Conservation (phyloP, 192 early-diverging fungal genomes). For the Coemansia javaensis region DNA sequence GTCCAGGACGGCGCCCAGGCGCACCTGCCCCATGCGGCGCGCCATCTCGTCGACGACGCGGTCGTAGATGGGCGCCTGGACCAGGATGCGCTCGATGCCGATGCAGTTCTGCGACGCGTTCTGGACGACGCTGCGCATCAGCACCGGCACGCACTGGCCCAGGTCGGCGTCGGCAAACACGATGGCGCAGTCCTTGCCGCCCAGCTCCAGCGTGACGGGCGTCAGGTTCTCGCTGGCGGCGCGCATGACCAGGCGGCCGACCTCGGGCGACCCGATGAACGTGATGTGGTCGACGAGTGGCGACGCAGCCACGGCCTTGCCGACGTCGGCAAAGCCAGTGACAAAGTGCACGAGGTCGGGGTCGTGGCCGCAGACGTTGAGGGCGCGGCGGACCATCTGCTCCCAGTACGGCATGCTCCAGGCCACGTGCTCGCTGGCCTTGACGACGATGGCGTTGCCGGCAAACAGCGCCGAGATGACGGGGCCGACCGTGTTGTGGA, state of each 20-base stretch:
- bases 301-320: slow-evolving; percentile 61
- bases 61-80: slow-evolving; percentile 67
- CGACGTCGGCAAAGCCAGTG: slow-evolving; percentile 76
- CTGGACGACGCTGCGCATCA: slow-evolving; percentile 82
- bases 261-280: slow-evolving; percentile 81
- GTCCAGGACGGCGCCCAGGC: slow-evolving; percentile 69
- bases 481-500: slow-evolving; percentile 74
- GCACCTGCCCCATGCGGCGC: slow-evolving; percentile 55
- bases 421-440: slow-evolving; percentile 78
- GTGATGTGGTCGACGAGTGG: slow-evolving; percentile 69
- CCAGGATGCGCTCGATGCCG: slow-evolving; percentile 80
- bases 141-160: slow-evolving; percentile 59
- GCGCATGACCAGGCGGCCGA: slow-evolving; percentile 72
- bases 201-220: slow-evolving; percentile 83
- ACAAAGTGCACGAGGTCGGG: slow-evolving; percentile 75
- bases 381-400: slow-evolving; percentile 59
- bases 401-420: slow-evolving; percentile 72
- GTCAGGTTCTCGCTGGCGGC: slow-evolving; percentile 68
- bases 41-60: slow-evolving; percentile 61
- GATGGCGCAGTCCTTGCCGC: slow-evolving; percentile 86
- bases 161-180: slow-evolving; percentile 71
- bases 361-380: slow-evolving; percentile 68
- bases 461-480: slow-evolving; percentile 77
- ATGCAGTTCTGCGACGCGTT: slow-evolving; percentile 89
- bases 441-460: slow-evolving; percentile 82